These are phyloP conservation scores for Ballota nigra DNA, from an alignment of 257 asterid genomes.

Conservation along the genomic window DNA sequence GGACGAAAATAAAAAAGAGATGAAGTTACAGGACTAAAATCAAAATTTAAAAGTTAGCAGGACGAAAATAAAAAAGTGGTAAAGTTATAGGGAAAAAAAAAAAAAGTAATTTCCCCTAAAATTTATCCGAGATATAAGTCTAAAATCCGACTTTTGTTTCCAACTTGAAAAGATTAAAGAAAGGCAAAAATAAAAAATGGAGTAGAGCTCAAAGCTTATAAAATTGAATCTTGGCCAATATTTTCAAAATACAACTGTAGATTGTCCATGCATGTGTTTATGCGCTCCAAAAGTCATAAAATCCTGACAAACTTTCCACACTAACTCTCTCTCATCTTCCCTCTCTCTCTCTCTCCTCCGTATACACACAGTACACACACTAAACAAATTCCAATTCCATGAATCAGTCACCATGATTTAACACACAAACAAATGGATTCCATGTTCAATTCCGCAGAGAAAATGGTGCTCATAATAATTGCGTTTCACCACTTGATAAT, in stretches of 20 bases:
- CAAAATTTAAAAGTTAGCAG: too few species aligned
- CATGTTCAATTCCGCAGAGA: not conserved
- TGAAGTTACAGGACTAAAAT: too few species aligned
- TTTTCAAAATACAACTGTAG: conserved; percentile 20
- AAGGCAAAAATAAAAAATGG: not conserved
- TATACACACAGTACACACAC: not conserved
- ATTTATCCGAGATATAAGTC: too few species aligned
- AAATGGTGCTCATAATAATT: conserved; percentile 33
- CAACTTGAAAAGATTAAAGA: not conserved
- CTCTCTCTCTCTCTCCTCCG: conserved; percentile 15
- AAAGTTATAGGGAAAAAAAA: too few species aligned
- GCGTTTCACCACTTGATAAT: conserved; percentile 25
- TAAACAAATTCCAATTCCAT: conserved; percentile 2
- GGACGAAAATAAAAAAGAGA: too few species aligned
- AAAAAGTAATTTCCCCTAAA: too few species aligned
- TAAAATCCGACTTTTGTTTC: not conserved
- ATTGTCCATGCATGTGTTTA: conserved; percentile 44
- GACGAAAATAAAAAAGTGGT: too few species aligned
- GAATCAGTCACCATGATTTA: not conserved
- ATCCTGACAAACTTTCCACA: conserved; percentile 38
- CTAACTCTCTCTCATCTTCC: conserved; percentile 12
- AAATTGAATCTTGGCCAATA: not conserved
- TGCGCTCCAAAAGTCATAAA: conserved; percentile 44
- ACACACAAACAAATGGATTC: not conserved
- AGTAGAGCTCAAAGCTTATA: too few species aligned